Evolutionary conservation across 371 early-diverging fungal species (phyloP).

Genomic region (Massospora cicadina): DNA sequence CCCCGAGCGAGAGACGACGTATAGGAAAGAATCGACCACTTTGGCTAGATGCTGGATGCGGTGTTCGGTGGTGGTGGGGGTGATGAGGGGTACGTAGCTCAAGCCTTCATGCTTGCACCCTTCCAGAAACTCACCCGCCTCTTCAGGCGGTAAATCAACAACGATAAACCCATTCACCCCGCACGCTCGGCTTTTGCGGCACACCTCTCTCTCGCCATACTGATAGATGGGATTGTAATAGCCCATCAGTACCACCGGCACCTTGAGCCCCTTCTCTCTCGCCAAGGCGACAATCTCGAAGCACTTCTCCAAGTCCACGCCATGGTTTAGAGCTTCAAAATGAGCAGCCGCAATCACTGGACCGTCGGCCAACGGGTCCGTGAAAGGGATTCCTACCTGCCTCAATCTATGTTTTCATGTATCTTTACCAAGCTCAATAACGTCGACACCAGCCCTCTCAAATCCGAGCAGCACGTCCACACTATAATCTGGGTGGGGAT

Average conservation of each 20-base stretch:
- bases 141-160: constrained; percentile 94
- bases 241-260: constrained; percentile 92
- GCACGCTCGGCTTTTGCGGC: constrained; percentile 57
- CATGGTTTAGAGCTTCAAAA: constrained; percentile 57
- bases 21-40: constrained; percentile 81
- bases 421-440: constrained; percentile 80
- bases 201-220: constrained; percentile 73
- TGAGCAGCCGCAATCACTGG: constrained; percentile 87
- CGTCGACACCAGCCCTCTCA: constrained; percentile 83
- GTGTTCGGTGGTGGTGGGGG: constrained; percentile 74
- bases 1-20: constrained; percentile 83
- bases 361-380: constrained; percentile 95
- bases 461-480: constrained; percentile 67
- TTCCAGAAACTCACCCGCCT: constrained; percentile 64
- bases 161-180: constrained; percentile 93
- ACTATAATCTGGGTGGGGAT: constrained; percentile 53
- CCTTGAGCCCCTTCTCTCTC: constrained; percentile 59
- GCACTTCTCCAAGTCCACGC: constrained; percentile 60
- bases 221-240: constrained; percentile 92
- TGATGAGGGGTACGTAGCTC: constrained; percentile 84
- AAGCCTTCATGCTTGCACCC: constrained; percentile 49
- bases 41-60: constrained; percentile 62
- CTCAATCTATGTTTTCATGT: background rate
- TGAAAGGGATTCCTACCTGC: constrained; percentile 76
- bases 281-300: constrained; percentile 63